phyloP scores from a whole-genome alignment of 352 stramenopile species.

The Phytopythium delawarense region DNA sequence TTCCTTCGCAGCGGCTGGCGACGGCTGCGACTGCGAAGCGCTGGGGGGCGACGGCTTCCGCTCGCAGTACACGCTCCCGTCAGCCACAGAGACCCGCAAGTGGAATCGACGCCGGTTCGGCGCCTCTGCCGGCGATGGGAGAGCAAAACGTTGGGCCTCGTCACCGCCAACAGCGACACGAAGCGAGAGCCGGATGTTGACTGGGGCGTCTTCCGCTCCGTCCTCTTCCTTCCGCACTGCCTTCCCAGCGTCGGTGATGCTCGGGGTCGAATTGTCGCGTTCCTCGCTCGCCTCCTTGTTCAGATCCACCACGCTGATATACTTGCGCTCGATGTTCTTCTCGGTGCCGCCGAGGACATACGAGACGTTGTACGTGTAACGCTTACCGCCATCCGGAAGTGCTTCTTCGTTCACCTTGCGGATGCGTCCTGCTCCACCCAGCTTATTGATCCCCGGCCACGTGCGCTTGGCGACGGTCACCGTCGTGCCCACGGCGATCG shows the following conservation, averaged over 20 bases:
- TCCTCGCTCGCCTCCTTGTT: constrained; percentile 21
- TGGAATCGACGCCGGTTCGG: constrained; percentile 26
- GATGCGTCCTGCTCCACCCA: constrained; percentile 68
- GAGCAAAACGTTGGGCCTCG: constrained; percentile 16
- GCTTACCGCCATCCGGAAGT: constrained; percentile 26
- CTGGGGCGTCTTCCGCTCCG: constrained; percentile 7
- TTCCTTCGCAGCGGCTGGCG: constrained; percentile 16
- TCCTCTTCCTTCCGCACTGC: constrained; percentile 13
- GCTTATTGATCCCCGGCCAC: constrained; percentile 87
- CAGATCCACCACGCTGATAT: constrained; percentile 63
- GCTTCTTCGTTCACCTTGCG: constrained; percentile 49
- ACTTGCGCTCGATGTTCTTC: constrained; percentile 79
- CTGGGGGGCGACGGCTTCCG: constrained; percentile 11
- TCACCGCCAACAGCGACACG: constrained; percentile 15
- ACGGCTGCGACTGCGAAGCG: neutral
- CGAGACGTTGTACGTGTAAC: constrained; percentile 65
- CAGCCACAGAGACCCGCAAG: constrained; percentile 38
- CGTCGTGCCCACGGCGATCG: constrained; percentile 50
- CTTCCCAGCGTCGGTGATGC: constrained; percentile 6
- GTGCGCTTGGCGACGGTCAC: constrained; percentile 77
- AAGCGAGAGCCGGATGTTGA: constrained; percentile 25
- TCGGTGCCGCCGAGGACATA: constrained; percentile 73
- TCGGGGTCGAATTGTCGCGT: neutral
- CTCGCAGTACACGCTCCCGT: constrained; percentile 36
- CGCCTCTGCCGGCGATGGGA: constrained; percentile 13